phyloP scores from a whole-genome alignment of 345 rosid species.

The Eucalyptus decipiens region DNA sequence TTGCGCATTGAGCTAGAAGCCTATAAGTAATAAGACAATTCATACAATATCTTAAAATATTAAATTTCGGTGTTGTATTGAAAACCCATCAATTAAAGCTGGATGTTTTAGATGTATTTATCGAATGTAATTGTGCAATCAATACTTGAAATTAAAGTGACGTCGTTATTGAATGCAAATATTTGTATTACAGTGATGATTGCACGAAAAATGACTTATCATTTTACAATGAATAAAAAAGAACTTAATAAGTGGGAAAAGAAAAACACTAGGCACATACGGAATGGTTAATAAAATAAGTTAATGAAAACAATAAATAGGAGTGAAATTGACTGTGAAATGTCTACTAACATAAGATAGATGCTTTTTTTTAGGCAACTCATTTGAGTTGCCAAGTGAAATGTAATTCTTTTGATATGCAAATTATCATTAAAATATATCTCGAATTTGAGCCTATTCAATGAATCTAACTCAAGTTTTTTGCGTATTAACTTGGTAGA shows the following conservation, averaged over 20 bases:
- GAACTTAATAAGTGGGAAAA: background rate
- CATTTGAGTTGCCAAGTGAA: background rate
- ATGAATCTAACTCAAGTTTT: no score
- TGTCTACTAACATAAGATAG: background rate
- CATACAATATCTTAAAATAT: no score
- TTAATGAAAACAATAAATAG: background rate
- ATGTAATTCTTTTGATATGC: background rate
- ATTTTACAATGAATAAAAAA: background rate
- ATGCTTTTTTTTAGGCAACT: background rate
- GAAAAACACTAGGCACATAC: background rate
- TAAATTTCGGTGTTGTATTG: no score
- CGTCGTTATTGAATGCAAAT: no score
- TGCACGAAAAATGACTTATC: background rate
- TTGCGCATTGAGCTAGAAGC: no score
- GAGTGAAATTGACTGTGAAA: background rate
- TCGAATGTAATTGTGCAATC: no score
- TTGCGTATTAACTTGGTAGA: accelerated
- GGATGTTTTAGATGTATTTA: background rate
- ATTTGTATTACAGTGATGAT: no score
- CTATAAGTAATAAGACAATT: no score
- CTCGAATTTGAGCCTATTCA: accelerated
- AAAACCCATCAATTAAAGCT: no score
- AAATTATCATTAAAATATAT: no score
- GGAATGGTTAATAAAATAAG: background rate
- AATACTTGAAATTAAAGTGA: no score